A percentile compares a stretch with the other conserved stretches of the same genome.
Evolutionary conservation across 257 asterid genomes (phyloP).

Genomic region (Ballota nigra): DNA sequence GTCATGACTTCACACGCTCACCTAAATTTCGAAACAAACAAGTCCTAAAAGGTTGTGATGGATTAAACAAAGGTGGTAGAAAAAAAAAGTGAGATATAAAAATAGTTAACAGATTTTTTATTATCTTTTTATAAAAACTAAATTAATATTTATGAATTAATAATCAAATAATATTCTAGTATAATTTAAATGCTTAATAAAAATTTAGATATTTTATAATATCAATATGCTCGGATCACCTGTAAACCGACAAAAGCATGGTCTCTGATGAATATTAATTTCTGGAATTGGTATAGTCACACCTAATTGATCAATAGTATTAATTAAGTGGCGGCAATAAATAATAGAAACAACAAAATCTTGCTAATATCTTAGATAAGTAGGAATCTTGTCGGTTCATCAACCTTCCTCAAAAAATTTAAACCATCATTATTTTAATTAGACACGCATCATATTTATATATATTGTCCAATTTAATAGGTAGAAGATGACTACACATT

Average conservation of each 20-base stretch:
- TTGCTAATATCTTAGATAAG: slow-evolving; percentile 31
- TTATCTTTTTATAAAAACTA: no score
- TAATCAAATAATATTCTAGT: neutral
- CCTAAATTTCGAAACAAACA: no score
- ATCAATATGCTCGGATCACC: neutral
- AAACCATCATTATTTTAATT: slow-evolving; percentile 2
- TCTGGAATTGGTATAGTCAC: slow-evolving; percentile 7
- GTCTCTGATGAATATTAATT: neutral
- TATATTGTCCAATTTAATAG: neutral
- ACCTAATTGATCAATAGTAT: slow-evolving; percentile 13
- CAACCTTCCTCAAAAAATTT: slow-evolving; percentile 11
- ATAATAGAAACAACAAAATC: slow-evolving; percentile 25
- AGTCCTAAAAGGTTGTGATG: no score
- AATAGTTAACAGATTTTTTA: neutral
- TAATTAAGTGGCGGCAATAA: slow-evolving; percentile 21
- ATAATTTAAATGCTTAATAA: neutral
- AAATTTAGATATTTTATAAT: neutral
- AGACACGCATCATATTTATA: neutral
- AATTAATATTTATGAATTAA: no score
- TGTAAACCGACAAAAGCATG: neutral
- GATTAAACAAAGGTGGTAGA: no score
- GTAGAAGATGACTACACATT: neutral
- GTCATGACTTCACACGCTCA: no score
- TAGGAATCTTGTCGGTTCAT: slow-evolving; percentile 29
- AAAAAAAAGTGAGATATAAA: neutral